These are phyloP conservation scores for Curvularia eragrostidis DNA, from an alignment of 2,329 filamentous ascomycete genomes.

Conservation along the genomic window DNA sequence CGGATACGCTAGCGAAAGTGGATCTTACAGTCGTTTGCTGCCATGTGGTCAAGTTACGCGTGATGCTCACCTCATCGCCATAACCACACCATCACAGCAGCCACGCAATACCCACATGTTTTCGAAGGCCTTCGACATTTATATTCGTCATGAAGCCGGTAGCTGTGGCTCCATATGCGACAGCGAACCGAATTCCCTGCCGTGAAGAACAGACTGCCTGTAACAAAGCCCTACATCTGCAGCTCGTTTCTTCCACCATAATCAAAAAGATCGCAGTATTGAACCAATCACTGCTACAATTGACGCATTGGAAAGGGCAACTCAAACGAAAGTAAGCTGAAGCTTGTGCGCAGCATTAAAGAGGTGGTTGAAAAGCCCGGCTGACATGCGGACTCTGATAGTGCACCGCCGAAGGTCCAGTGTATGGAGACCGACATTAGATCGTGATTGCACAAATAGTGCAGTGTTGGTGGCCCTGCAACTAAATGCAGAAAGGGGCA, in stretches of 20 bases:
- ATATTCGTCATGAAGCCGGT: constrained; percentile 23
- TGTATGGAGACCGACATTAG: constrained; percentile 6
- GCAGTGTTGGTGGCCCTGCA: constrained; percentile 14
- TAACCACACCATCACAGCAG: constrained; percentile 6
- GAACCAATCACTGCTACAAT: background rate
- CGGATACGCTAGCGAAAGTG: constrained; percentile 13
- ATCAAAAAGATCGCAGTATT: background rate
- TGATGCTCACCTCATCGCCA: constrained; percentile 18
- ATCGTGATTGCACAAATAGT: constrained; percentile 5
- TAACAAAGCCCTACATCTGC: constrained; percentile 2
- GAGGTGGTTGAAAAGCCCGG: background rate
- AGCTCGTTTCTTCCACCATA: background rate
- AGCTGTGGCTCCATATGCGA: constrained; percentile 15
- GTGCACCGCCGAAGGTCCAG: constrained; percentile 5
- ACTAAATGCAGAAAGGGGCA: constrained; percentile 6
- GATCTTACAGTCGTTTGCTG: constrained; percentile 16
- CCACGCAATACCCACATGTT: constrained; percentile 7
- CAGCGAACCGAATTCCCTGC: constrained; percentile 23
- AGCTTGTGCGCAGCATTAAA: background rate
- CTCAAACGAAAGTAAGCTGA: constrained; percentile 9
- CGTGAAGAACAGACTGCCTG: constrained; percentile 14
- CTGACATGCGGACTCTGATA: constrained; percentile 6
- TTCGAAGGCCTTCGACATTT: constrained; percentile 7
- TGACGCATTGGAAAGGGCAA: background rate
- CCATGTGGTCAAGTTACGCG: constrained; percentile 17